Evolutionary conservation across 441 rosid genomes (phyloP), one percentile per base, ranked within the genome.

Genomic region (Daphne laureola): DNA sequence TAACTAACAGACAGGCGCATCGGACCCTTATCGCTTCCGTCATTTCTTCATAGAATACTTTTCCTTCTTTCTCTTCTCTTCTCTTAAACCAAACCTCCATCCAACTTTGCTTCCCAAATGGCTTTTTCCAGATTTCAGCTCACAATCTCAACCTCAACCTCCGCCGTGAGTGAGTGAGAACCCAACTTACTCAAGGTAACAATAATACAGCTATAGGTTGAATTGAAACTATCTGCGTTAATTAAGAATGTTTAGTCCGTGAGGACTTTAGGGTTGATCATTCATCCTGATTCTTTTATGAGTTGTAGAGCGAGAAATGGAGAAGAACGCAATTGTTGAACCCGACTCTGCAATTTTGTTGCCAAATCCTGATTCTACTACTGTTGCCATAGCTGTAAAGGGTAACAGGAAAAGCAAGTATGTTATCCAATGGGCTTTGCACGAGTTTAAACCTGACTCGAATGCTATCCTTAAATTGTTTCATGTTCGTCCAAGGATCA

Each of bases 361-460:
- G 48, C 76, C 84, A 54, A 62, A 74, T 9, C 59, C 65, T 2
- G 55, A 70, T 18, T 59, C 66, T 53, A 60, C 66, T 53, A 60
- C 64, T 16, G 65, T 84, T 42, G 94, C 81, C 4, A 49, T 86
- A 58, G 96, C 96, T 50, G 65, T 92, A 50, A 73, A 82, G 66
- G 96, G 88, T 42, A 76, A 67, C 45, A 52, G 49, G 40, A 79
- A 70, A 58, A 80, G 92, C 84, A 84, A 78, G 62, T 66, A 81
- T 70, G 52, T 78, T 3, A 65, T 92, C 46, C 61, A 46, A 44
- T 92, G 94, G 96, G 91, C 96, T 3, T 58, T 92, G 76, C 79
- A 82, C 31, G 83, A 84, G 66, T 86, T 92, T 67, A 65, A 59
- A 61, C 67, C 74, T 2, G 77, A 86, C 49, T 82, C 69, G 58